These are phyloP conservation scores for Coniochaeta hoffmannii DNA, from an alignment of 2,329 filamentous ascomycete genomes.

Conservation along the genomic window DNA sequence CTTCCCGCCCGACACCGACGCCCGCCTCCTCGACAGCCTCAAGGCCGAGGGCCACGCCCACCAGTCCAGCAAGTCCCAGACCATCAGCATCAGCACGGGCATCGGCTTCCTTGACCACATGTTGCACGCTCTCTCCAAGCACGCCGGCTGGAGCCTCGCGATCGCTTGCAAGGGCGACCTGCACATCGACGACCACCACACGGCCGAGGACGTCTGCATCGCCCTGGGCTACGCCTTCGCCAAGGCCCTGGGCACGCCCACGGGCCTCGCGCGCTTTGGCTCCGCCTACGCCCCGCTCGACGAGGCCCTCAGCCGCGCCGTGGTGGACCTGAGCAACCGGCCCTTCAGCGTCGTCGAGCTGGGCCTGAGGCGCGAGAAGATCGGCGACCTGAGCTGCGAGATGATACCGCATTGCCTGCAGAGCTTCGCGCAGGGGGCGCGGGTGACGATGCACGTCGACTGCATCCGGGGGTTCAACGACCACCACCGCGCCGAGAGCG, in stretches of 20 bases:
- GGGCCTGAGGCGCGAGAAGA: conserved; percentile 82
- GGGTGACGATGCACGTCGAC: conserved; percentile 92
- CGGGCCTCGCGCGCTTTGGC: conserved; percentile 84
- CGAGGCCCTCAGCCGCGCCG: conserved; percentile 87
- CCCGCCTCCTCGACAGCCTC: conserved; percentile 38
- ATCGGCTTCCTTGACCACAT: conserved; percentile 99
- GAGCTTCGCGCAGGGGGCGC: conserved; percentile 85
- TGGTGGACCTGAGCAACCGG: conserved; percentile 90
- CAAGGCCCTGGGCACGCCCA: conserved; percentile 65
- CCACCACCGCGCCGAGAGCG: conserved; percentile 92
- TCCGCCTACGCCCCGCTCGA: conserved; percentile 90
- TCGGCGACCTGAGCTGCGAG: conserved; percentile 87
- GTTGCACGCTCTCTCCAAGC: conserved; percentile 93
- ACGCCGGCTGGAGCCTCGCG: conserved; percentile 86
- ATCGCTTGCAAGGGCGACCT: conserved; percentile 82
- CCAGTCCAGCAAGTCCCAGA: conserved; percentile 76
- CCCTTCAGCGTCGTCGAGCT: conserved; percentile 80
- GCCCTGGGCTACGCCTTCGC: conserved; percentile 84
- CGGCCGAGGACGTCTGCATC: conserved; percentile 90
- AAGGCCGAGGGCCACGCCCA: conserved; percentile 63
- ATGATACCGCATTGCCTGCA: conserved; percentile 96
- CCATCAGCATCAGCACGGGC: conserved; percentile 82
- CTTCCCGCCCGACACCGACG: conserved; percentile 58
- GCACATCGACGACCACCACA: conserved; percentile 98
- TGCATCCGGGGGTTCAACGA: conserved; percentile 87